phyloP scores from a whole-genome alignment of 495 filamentous ascomycete species.

The Podospora fimiseda region DNA sequence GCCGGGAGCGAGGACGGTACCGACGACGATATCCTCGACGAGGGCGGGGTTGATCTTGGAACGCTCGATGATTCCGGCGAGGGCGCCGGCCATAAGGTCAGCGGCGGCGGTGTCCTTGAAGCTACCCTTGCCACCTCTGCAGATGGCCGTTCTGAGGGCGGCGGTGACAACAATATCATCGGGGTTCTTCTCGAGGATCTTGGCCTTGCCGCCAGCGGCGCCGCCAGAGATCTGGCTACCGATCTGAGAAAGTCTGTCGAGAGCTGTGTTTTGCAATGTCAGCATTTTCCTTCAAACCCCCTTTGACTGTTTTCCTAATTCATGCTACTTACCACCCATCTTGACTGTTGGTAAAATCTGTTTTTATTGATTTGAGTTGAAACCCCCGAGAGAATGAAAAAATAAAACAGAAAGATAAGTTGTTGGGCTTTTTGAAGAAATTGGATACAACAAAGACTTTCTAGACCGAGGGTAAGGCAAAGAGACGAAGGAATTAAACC shows the following conservation, averaged over 20 bases:
- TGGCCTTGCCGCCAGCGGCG: slow-evolving; percentile 34
- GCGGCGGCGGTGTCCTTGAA: slow-evolving; percentile 91
- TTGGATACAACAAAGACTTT: background rate
- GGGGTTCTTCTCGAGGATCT: slow-evolving; percentile 44
- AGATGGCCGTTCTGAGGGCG: slow-evolving; percentile 85
- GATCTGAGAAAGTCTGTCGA: slow-evolving; percentile 41
- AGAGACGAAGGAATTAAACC: no score
- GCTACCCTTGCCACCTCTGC: slow-evolving; percentile 83
- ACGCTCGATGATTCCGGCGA: slow-evolving; percentile 72
- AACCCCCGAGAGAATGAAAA: no score
- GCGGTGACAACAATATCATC: slow-evolving; percentile 80
- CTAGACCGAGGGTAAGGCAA: background rate
- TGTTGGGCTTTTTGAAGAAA: background rate
- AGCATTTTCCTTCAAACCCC: slow-evolving; percentile 1
- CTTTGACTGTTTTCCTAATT: background rate
- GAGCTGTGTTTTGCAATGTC: slow-evolving; percentile 23
- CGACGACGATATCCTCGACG: slow-evolving; percentile 90
- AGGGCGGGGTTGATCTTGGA: slow-evolving; percentile 77
- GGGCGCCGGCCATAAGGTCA: slow-evolving; percentile 79
- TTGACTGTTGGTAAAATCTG: slow-evolving; percentile 9
- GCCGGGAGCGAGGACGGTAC: slow-evolving; percentile 83
- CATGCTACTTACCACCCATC: slow-evolving; percentile 27
- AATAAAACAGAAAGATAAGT: background rate
- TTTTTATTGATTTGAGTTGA: no score
- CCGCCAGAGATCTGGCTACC: slow-evolving; percentile 41